phyloP scores from a whole-genome alignment of 2,329 filamentous ascomycete genomes.

The Colletotrichum australisinense region DNA sequence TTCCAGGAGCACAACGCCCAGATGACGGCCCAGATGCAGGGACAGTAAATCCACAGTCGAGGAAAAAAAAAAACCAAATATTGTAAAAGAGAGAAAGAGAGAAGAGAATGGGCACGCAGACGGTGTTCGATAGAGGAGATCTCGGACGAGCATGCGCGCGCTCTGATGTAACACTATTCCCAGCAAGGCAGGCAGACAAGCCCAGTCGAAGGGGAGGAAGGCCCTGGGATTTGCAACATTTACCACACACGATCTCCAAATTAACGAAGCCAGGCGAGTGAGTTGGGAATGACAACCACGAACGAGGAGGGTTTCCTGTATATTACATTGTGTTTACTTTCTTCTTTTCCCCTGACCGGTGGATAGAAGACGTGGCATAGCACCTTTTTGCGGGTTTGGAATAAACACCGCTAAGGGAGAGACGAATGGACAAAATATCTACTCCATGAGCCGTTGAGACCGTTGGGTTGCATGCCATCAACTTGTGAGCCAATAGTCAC shows the following conservation, averaged over 20 bases:
- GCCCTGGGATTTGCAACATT: neutral
- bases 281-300: neutral
- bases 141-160: neutral
- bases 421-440: constrained; percentile 7
- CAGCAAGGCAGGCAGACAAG: constrained; percentile 12
- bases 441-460: constrained; percentile 1
- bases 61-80: constrained; percentile 6
- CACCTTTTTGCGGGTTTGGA: constrained; percentile 14
- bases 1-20: constrained; percentile 80
- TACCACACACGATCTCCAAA: neutral
- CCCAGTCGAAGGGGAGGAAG: neutral
- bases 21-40: constrained; percentile 66
- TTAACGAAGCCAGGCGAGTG: constrained; percentile 3
- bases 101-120: neutral
- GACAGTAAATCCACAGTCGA: constrained; percentile 48
- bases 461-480: neutral
- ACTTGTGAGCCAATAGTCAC: neutral
- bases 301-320: constrained; percentile 23
- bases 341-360: neutral
- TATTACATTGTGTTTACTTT: constrained; percentile 28
- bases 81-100: constrained; percentile 5
- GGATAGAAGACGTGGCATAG: constrained; percentile 30
- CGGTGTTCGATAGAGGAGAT: neutral
- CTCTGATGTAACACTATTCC: constrained; percentile 33
- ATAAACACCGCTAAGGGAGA: constrained; percentile 4